Conservation (phyloP, 305 asterid genomes). For the Fraxinus ornus region DNA sequence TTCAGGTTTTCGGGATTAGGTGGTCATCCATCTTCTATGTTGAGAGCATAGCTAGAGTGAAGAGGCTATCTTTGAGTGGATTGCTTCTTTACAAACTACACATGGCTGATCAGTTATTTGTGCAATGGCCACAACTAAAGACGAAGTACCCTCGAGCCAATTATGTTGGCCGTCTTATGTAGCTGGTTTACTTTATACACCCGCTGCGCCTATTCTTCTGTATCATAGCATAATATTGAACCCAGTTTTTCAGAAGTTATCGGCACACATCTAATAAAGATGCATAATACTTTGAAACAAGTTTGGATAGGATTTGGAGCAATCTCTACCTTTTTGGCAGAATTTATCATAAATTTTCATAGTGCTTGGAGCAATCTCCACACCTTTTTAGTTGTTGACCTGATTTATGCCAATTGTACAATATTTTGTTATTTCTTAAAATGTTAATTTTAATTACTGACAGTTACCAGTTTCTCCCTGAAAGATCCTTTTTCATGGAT, state of each 20-base stretch:
- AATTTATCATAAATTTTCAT: neutral
- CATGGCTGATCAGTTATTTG: constrained; percentile 52
- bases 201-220: neutral
- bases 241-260: neutral
- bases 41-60: constrained; percentile 75
- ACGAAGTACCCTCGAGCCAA: constrained; percentile 61
- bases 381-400: neutral
- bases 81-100: constrained; percentile 58
- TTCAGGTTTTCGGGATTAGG: constrained; percentile 68
- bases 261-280: neutral
- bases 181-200: neutral
- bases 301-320: neutral
- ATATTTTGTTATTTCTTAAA: neutral
- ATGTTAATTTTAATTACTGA: neutral
- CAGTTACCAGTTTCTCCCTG: neutral
- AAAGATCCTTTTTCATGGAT: neutral
- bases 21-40: constrained; percentile 88
- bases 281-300: neutral
- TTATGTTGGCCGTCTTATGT: neutral
- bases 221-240: neutral
- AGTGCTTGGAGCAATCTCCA: neutral
- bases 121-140: constrained; percentile 29
- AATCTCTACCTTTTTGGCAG: neutral
- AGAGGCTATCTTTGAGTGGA: neutral
- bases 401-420: neutral